Evolutionary conservation across 148 eudicot genomes (phyloP).

Genomic region (Dysphania ambrosioides): DNA sequence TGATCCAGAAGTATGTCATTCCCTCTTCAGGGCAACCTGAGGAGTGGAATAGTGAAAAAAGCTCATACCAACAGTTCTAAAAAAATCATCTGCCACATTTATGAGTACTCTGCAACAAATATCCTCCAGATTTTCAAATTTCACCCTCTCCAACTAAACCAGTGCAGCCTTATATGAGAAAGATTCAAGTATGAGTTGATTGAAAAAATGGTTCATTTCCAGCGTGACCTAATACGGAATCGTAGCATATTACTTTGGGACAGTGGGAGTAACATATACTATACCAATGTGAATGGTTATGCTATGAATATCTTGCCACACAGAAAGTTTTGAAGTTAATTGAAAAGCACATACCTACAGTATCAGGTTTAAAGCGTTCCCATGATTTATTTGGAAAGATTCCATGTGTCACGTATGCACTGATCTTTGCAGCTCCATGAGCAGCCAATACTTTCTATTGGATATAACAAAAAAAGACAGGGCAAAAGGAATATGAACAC

Average conservation of each 20-base stretch:
- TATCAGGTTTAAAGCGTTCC: slow-evolving; percentile 81
- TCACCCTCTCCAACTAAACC: too few relatives aligned
- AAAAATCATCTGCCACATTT: too few relatives aligned
- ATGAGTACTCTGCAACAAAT: too few relatives aligned
- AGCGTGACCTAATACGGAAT: too few relatives aligned
- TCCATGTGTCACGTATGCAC: slow-evolving; percentile 98
- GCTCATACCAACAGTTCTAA: neutral
- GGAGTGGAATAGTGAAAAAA: slow-evolving; percentile 1
- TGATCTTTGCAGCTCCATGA: slow-evolving; percentile 88
- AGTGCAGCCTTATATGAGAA: too few relatives aligned
- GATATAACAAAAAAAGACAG: slow-evolving; percentile 2
- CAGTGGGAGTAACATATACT: neutral
- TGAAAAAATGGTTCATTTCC: neutral
- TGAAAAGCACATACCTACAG: slow-evolving; percentile 46
- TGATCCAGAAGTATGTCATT: slow-evolving; percentile 86
- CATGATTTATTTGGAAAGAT: slow-evolving; percentile 87
- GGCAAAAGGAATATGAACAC: neutral
- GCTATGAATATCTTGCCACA: neutral
- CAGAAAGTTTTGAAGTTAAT: neutral
- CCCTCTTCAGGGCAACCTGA: slow-evolving; percentile 72
- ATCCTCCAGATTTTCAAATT: too few relatives aligned
- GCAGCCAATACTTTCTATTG: slow-evolving; percentile 88
- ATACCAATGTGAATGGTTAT: neutral
- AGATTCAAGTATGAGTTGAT: neutral
- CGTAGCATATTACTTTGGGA: neutral